Evolutionary conservation across 345 rosid species (phyloP).

Genomic region (Fremontodendron californicum): DNA sequence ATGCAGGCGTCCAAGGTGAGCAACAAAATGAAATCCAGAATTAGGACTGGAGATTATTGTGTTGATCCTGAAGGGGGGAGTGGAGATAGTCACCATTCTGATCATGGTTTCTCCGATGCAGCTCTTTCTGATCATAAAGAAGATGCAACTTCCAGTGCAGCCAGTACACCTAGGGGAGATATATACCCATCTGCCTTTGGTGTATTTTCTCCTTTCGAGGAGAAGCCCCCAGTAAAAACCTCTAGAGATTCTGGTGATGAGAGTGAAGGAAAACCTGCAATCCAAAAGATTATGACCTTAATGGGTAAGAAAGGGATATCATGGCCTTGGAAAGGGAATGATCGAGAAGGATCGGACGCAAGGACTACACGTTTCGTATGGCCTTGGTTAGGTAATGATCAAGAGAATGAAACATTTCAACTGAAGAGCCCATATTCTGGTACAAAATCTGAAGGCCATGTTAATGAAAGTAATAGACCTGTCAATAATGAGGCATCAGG

Average conservation of each 20-base stretch:
- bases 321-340: conserved; percentile 98
- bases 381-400: conserved; percentile 63
- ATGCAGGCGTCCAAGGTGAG: conserved; percentile 80
- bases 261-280: conserved; percentile 63
- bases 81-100: conserved; percentile 69
- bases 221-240: conserved; percentile 42
- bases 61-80: conserved; percentile 69
- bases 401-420: conserved; percentile 42
- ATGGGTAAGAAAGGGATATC: conserved; percentile 77
- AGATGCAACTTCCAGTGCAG: conserved; percentile 82
- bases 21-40: conserved; percentile 80
- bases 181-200: conserved; percentile 52
- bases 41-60: conserved; percentile 53
- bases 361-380: conserved; percentile 46
- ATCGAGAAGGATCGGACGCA: conserved; percentile 58
- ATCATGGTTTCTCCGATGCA: conserved; percentile 54
- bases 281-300: conserved; percentile 65
- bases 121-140: conserved; percentile 65
- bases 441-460: conserved; percentile 47
- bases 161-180: conserved; percentile 92
- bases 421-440: conserved; percentile 38
- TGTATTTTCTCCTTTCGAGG: conserved; percentile 50
- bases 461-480: conserved; percentile 46
- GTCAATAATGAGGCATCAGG: conserved; percentile 63
- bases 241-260: conserved; percentile 68